Base-by-base conservation (phyloP, 1,284 basidiomycete species). In the Ceratobasidium sp. region DNA sequence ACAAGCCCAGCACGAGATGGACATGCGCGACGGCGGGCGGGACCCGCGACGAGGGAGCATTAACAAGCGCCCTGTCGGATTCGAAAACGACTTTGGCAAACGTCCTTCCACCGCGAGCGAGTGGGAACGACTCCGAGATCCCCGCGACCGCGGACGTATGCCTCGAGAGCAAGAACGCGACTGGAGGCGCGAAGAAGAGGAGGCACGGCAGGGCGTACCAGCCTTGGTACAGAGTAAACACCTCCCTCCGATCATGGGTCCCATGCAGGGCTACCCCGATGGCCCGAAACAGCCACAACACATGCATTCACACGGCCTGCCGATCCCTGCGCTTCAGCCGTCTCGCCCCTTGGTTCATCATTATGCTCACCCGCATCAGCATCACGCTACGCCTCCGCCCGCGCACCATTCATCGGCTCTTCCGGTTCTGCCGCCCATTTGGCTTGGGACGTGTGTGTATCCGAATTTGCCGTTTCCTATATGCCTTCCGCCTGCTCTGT, bases 381-480 rank as follows among this genome's bases (percentile, higher is more conserved):
- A 60, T 31, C 31, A 45, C 31, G n/a, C 59, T 44, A 54, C 54
- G 33, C 56, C 47, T 67, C 66, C 76, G n/a, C 62, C 36, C 4
- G 36, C 36, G 6, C 44, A 51, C 60, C 71, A 60, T 31, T 51
- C 75, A 22, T 48, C 74, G 6, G 36, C 53, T 22, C 56, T 36
- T 31, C 71, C 41, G 27, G 41, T 73, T 29, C 76, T 73, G n/a
- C 24, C 74, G 17, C 71, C 76, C 31, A 47, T 69, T 36, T 65
- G 41, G 47, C 56, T 77, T 14, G 77, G 77, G 5, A 77, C 77
- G 22, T 75, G 53, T 62, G 77, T 77, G 11, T 77, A 73, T 48
- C 77, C 77, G 17, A 75, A 76, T 33, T 29, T 75, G 9, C 77
- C 77, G 0, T 74, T 77, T 27, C 77, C 77, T 1, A 24, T 76